Evolutionary conservation across 1,284 basidiomycete genomes (phyloP), one percentile per base, ranked within the genome.

Genomic region (Ustilago sp.): DNA sequence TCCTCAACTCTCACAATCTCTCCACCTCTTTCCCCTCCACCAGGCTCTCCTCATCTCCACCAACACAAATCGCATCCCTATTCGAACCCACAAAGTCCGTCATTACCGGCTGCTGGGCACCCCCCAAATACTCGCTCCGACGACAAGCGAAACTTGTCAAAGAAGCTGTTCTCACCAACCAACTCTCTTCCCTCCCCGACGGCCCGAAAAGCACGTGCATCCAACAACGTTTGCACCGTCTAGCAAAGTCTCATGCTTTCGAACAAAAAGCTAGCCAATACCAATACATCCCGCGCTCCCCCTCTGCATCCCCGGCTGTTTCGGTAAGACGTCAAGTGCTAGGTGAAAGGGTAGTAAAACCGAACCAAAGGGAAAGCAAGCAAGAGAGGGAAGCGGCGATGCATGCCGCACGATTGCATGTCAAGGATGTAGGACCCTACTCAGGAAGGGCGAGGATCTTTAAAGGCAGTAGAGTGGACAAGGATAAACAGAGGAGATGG

Each of bases 381-480:
- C 2, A 57, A 34, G 74, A 78, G 15, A 56, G 12, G 12, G 31
- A 64, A 7, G 66, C 59, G 11, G 78, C 79, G 3, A 32, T 70
- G 28, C 36, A 41, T 2, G 68, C 68, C 1, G 80, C 80, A 6
- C 45, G 57, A 6, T 28, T 45, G 28, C 53, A 41, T n/a, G 67
- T 62, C 7, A 59, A 60, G 39, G 53, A 60, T 17, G 65, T 65
- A 8, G 80, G 80, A 3, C 80, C 80, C 15, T 82, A 82, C 23
- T 53, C 69, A 3, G 80, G 80, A 8, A 74, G 80, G 32, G 50
- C 67, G 1, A 74, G 68, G 59, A 69, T 76, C 53, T 82, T 82
- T 66, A 82, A 82, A 52, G 80, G 80, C 15, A 61, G 68, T 41
- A 60, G 59, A 34, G 74, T 76, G 39, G 80, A 82, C 32, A 68